These are phyloP conservation scores for Alternaria triticina DNA, from an alignment of 2,329 filamentous ascomycete genomes.

Conservation along the genomic window DNA sequence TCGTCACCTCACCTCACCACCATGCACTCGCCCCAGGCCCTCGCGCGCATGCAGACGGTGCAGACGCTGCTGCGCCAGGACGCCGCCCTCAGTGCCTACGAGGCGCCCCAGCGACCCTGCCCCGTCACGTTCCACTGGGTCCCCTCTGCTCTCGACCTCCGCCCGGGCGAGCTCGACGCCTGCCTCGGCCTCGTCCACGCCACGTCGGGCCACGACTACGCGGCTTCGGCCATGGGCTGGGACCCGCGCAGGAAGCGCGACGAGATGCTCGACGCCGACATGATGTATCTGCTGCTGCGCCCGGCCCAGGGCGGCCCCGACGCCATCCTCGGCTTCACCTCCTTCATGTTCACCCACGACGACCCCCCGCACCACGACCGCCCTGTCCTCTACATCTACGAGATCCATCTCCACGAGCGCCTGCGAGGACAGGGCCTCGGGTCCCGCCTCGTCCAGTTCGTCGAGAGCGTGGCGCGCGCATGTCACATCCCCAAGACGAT, in stretches of 20 bases:
- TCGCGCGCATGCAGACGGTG: neutral
- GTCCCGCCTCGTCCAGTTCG: slow-evolving; percentile 63
- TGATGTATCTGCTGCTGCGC: slow-evolving; percentile 69
- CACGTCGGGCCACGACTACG: slow-evolving; percentile 71
- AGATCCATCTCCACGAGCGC: slow-evolving; percentile 69
- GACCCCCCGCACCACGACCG: slow-evolving; percentile 50
- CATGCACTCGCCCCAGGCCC: neutral
- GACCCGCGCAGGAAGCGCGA: slow-evolving; percentile 63
- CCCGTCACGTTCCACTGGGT: slow-evolving; percentile 29
- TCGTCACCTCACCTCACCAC: neutral
- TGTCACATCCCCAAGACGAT: slow-evolving; percentile 70
- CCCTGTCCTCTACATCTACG: slow-evolving; percentile 79
- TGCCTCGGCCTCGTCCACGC: slow-evolving; percentile 65
- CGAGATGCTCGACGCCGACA: slow-evolving; percentile 72
- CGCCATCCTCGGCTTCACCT: slow-evolving; percentile 56
- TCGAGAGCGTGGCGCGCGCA: slow-evolving; percentile 60
- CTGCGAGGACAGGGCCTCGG: slow-evolving; percentile 70
- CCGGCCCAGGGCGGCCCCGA: slow-evolving; percentile 2
- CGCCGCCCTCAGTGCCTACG: slow-evolving; percentile 1
- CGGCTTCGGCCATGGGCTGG: slow-evolving; percentile 68
- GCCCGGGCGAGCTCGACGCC: slow-evolving; percentile 50
- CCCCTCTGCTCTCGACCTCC: slow-evolving; percentile 38
- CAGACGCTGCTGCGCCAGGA: slow-evolving; percentile 13
- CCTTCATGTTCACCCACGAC: slow-evolving; percentile 72
- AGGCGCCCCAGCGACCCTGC: neutral